phyloP scores from a whole-genome alignment of 495 filamentous ascomycete genomes.

The Aspergillus ostianus region DNA sequence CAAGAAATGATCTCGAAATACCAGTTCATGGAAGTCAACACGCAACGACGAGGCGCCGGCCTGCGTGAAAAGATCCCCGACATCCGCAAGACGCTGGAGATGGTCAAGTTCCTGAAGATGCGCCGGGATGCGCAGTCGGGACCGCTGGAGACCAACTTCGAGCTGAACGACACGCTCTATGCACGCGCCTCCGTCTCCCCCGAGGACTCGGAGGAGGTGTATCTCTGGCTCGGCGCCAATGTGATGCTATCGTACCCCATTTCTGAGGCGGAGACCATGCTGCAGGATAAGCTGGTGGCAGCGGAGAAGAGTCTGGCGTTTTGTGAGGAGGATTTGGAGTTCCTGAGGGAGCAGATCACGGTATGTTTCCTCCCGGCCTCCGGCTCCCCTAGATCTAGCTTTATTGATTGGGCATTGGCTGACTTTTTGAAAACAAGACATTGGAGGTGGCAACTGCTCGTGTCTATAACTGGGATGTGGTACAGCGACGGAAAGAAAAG shows the following conservation, averaged over 20 bases:
- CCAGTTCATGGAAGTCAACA: constrained; percentile 98
- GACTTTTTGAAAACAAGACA: constrained; percentile 58
- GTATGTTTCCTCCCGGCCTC: constrained; percentile 45
- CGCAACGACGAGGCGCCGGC: constrained; percentile 74
- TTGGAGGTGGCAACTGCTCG: constrained; percentile 94
- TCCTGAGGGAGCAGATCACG: constrained; percentile 94
- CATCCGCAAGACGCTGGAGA: constrained; percentile 96
- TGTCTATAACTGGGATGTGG: constrained; percentile 99
- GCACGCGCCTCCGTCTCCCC: constrained; percentile 79
- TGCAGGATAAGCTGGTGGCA: constrained; percentile 73
- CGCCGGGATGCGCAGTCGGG: constrained; percentile 23
- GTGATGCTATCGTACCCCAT: constrained; percentile 96
- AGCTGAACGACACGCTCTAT: constrained; percentile 93
- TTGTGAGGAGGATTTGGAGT: constrained; percentile 96
- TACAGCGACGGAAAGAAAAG: constrained; percentile 89
- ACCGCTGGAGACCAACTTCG: constrained; percentile 81
- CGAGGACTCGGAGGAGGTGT: constrained; percentile 89
- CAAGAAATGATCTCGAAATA: constrained; percentile 99
- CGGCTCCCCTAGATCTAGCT: constrained; percentile 1
- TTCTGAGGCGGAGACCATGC: constrained; percentile 75
- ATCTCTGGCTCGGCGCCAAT: constrained; percentile 95
- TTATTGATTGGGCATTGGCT: constrained; percentile 16
- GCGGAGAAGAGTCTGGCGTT: constrained; percentile 75
- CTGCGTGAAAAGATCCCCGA: constrained; percentile 95
- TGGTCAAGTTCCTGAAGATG: constrained; percentile 75